Percentiles rank a stretch among this genome's conserved stretches.
phyloP scores from a whole-genome alignment of 345 rosid species.

The Murraya koenigii region DNA sequence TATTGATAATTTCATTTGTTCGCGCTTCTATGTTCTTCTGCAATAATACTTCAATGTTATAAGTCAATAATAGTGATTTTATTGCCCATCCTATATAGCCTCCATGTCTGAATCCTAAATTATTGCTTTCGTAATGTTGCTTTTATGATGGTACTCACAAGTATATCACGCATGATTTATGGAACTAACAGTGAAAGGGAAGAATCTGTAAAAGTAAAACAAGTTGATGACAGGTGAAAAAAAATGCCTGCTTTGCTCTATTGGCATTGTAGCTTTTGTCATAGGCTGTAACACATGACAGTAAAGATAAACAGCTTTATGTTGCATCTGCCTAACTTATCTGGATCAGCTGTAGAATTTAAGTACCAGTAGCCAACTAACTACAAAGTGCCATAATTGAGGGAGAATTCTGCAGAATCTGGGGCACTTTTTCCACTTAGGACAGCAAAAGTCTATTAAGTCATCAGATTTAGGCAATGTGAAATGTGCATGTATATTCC shows the following conservation, averaged over 20 bases:
- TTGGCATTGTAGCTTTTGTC: not conserved
- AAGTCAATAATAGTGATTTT: not conserved
- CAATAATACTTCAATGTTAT: not conserved
- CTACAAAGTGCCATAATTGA: not conserved
- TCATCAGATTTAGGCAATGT: not conserved
- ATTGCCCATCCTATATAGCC: not conserved
- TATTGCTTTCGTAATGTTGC: not conserved
- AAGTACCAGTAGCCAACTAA: not conserved
- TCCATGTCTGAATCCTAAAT: not conserved
- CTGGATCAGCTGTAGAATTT: not conserved
- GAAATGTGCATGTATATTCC: not conserved
- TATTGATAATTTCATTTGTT: not conserved
- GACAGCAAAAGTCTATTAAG: not conserved
- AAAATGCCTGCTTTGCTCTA: not conserved
- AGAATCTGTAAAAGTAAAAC: not conserved
- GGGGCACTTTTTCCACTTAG: conserved; percentile 17
- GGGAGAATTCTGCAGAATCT: conserved; percentile 4
- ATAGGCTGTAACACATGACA: not conserved
- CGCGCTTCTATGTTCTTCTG: not conserved
- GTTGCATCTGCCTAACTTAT: not conserved
- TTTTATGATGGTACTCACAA: not conserved
- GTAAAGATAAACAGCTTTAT: not conserved
- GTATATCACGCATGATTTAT: not conserved
- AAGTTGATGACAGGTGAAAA: conserved; percentile 1
- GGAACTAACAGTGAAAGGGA: too few relatives aligned